These are phyloP conservation scores for Penicillium sp. DNA, from an alignment of 2,329 filamentous ascomycete genomes.

Conservation along the genomic window DNA sequence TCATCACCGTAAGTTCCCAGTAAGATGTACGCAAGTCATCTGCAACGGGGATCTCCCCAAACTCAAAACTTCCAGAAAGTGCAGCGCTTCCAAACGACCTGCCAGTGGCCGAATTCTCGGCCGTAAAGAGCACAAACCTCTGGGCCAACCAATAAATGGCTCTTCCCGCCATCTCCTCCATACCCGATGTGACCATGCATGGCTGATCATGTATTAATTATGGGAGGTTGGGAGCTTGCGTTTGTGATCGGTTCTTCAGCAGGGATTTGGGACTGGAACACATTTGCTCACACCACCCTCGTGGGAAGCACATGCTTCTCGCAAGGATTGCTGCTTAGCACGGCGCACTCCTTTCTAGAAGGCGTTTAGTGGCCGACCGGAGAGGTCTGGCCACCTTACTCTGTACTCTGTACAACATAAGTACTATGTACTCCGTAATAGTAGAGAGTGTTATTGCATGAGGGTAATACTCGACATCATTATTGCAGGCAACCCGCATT, in stretches of 20 bases:
- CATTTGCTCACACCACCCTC: background rate
- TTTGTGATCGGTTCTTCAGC: slow-evolving; percentile 2
- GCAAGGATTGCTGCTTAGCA: background rate
- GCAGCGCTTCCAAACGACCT: slow-evolving; percentile 5
- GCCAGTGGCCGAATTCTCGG: slow-evolving; percentile 7
- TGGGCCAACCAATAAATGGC: slow-evolving; percentile 7
- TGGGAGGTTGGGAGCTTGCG: background rate
- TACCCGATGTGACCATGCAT: slow-evolving; percentile 14
- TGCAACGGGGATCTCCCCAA: slow-evolving; percentile 12
- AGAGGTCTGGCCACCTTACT: background rate
- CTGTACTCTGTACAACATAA: background rate
- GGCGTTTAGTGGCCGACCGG: slow-evolving; percentile 1
- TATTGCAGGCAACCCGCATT: slow-evolving; percentile 5
- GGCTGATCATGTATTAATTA: slow-evolving; percentile 13
- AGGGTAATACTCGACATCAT: slow-evolving; percentile 1
- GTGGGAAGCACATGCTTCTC: slow-evolving; percentile 4
- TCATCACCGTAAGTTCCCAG: background rate
- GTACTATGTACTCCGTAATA: background rate
- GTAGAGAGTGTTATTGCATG: background rate
- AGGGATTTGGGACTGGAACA: background rate
- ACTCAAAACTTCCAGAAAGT: slow-evolving; percentile 13
- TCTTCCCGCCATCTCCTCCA: slow-evolving; percentile 7
- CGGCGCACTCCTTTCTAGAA: slow-evolving; percentile 1
- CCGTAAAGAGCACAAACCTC: background rate
- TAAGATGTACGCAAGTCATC: slow-evolving; percentile 2